Evolutionary conservation across 2,329 filamentous ascomycete species (phyloP).

Genomic region (Lizonia empirigonia): DNA sequence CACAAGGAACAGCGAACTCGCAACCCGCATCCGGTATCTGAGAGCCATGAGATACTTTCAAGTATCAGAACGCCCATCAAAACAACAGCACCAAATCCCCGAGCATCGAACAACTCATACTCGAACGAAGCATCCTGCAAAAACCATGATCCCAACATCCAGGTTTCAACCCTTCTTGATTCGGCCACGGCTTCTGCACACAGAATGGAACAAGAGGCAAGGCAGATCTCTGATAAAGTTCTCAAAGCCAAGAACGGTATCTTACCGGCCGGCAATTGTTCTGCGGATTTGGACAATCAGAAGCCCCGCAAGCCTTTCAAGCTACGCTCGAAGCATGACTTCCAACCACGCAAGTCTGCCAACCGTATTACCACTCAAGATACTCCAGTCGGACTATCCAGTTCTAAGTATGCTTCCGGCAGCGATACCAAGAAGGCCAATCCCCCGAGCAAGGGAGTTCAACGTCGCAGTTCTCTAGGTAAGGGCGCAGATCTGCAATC

Average conservation of each 20-base stretch:
- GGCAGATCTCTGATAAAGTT: neutral
- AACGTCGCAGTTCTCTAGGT: neutral
- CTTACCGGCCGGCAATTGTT: neutral
- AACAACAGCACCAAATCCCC: too few species aligned
- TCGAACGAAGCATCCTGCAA: too few species aligned
- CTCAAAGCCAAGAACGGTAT: neutral
- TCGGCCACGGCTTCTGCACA: neutral
- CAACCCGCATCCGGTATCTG: too few species aligned
- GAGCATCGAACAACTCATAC: too few species aligned
- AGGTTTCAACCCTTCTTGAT: too few species aligned
- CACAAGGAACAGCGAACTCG: neutral
- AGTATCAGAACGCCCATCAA: too few species aligned
- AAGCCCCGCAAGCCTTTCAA: neutral
- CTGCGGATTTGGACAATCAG: neutral
- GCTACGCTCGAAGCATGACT: neutral
- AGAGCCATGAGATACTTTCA: too few species aligned
- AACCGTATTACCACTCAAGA: neutral
- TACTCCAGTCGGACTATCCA: neutral
- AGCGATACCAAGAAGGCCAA: neutral
- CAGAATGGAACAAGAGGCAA: neutral
- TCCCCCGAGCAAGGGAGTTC: neutral
- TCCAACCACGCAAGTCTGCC: neutral
- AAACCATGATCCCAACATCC: too few species aligned
- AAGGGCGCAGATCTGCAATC: neutral
- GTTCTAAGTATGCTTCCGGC: neutral